Base-by-base conservation (phyloP, 495 filamentous ascomycete genomes). In the Cetradonia linearis region DNA sequence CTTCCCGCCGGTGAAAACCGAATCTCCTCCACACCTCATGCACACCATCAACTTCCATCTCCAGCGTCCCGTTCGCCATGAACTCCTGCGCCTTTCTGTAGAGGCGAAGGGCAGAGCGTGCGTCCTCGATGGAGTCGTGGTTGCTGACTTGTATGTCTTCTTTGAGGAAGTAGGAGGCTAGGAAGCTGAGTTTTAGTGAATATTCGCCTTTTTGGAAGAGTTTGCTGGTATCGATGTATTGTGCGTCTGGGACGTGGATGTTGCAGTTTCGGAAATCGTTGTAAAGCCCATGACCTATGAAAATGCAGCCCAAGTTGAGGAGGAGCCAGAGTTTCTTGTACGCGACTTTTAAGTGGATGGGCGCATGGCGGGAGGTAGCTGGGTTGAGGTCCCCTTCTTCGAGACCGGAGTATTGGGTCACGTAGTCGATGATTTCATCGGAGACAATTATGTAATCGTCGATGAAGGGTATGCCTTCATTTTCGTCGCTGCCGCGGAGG, bases 321-420 rank as follows among this genome's bases (percentile, higher is more conserved):
- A 99, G 82, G 14, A 97, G 79, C 93, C 93, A 99, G 33, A 99
- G 83, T 68, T 95, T 95, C 69, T 97, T 99, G 76, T 97, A 97
- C 9, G 91, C 92, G 20, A 83, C 81, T 70, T 97, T 99, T 33
- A 96, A 77, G 11, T 86, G 78, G 9, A 97, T 87, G 1, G 96
- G 79, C 57, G 87, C 86, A 72, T 94, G 91, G 40, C 76, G 79
- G 18, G 88, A 88, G 9, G 78, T 81, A 34, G 75, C 76, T 4
- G 83, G 80, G 67, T 96, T 87, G 27, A 99, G 77, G 68, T 99
- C 93, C 0, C 84, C 86, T 1, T 84, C 76, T 13, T 85, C 84
- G 69, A 99, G 91, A 40, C 93, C 93, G 9, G 92, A 96, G 72
- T 85, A 97, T 47, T 83, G 83, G 0, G 93, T 99, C 34, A 97